These are phyloP conservation scores for Claviceps fusiformis DNA, from an alignment of 2,329 filamentous ascomycete species.

Conservation along the genomic window DNA sequence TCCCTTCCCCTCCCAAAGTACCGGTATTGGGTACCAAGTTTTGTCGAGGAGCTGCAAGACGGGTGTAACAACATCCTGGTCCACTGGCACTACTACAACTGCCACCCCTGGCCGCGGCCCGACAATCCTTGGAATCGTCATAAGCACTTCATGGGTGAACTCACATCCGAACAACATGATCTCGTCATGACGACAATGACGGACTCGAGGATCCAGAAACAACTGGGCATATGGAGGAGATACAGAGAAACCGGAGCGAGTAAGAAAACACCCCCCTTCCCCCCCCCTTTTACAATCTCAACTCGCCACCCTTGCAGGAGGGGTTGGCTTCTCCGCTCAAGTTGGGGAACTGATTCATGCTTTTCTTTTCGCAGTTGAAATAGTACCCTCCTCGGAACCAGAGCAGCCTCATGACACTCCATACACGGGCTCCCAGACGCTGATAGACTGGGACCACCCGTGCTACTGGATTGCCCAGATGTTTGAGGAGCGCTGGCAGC, in stretches of 20 bases:
- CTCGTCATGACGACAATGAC: constrained; percentile 19
- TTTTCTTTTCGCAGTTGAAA: not conserved
- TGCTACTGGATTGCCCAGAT: constrained; percentile 33
- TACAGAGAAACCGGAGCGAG: constrained; percentile 13
- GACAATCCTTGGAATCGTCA: constrained; percentile 15
- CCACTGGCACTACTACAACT: constrained; percentile 39
- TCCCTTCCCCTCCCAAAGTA: constrained; percentile 8
- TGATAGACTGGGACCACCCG: constrained; percentile 25
- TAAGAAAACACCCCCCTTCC: constrained; percentile 3
- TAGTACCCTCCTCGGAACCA: not conserved
- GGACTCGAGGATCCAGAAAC: constrained; percentile 11
- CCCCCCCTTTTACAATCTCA: no score
- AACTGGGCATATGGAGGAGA: constrained; percentile 14
- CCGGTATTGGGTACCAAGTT: constrained; percentile 25
- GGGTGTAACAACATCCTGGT: constrained; percentile 32
- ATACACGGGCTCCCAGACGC: constrained; percentile 14
- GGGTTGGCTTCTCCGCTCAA: no score
- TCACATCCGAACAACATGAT: constrained; percentile 19
- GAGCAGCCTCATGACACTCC: not conserved
- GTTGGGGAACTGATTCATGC: not conserved
- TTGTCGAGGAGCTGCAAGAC: constrained; percentile 30
- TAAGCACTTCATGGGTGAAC: constrained; percentile 15
- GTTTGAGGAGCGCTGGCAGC: constrained; percentile 27
- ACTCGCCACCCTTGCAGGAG: no score
- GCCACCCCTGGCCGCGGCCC: constrained; percentile 13